Conservation (phyloP, 768 basidiomycete genomes). For the Tulasnella sp. region DNA sequence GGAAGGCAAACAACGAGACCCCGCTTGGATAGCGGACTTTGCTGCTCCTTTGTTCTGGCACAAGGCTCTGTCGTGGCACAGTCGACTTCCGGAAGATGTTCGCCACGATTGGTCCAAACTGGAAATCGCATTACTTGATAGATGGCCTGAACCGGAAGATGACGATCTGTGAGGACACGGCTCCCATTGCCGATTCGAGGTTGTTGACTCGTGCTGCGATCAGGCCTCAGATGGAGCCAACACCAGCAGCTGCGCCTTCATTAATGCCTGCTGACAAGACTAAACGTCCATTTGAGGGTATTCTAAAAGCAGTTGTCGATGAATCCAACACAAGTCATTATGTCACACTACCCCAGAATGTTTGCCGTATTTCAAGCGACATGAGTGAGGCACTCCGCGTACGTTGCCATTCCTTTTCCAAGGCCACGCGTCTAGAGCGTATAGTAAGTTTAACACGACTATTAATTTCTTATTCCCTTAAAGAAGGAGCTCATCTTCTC, state of each 20-base stretch:
- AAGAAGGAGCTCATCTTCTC: too few species aligned
- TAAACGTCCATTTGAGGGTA: not conserved
- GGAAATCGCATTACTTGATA: not conserved
- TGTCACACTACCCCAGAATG: not conserved
- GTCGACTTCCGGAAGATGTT: not conserved
- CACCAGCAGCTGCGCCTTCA: not conserved
- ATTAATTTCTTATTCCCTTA: not conserved
- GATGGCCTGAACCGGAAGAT: not conserved
- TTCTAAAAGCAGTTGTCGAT: not conserved
- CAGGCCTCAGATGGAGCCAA: not conserved
- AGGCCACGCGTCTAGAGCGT: not conserved
- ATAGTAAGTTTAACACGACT: not conserved
- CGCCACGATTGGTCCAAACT: not conserved
- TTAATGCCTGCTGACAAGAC: not conserved
- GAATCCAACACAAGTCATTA: not conserved
- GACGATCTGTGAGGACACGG: not conserved
- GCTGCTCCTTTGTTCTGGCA: not conserved
- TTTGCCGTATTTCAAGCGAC: not conserved
- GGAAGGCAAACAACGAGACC: not conserved
- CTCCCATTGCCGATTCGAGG: too few species aligned
- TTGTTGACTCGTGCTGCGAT: too few species aligned
- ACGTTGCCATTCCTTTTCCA: not conserved
- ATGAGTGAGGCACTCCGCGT: not conserved
- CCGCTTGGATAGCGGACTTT: not conserved
- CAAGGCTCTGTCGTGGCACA: not conserved